These are phyloP conservation scores for Penicillium antarcticum DNA, from an alignment of 495 filamentous ascomycete species.

Conservation along the genomic window DNA sequence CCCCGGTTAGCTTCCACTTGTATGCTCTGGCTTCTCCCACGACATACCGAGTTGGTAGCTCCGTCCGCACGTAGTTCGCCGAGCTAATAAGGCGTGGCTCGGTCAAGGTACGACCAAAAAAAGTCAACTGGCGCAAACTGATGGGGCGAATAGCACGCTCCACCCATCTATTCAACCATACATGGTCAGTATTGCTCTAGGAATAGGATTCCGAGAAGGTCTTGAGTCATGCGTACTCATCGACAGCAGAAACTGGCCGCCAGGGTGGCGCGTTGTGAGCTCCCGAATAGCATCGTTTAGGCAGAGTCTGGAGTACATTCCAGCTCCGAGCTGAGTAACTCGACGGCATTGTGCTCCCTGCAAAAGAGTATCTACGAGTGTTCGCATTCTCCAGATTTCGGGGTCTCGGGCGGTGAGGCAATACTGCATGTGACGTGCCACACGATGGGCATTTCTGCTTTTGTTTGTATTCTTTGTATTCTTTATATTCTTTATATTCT, in stretches of 20 bases:
- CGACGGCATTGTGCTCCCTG: conserved; percentile 35
- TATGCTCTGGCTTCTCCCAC: not conserved
- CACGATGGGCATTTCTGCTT: not conserved
- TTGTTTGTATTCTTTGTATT: not conserved
- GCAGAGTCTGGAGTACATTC: conserved; percentile 20
- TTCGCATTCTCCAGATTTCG: not conserved
- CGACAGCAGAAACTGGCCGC: conserved; percentile 77
- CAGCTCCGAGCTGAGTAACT: conserved; percentile 34
- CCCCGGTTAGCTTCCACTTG: not conserved
- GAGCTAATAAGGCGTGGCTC: conserved; percentile 86
- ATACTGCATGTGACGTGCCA: conserved; percentile 4
- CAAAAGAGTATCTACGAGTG: conserved; percentile 8
- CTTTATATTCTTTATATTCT: not conserved
- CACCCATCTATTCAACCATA: conserved; percentile 64
- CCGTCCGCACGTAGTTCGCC: conserved; percentile 94
- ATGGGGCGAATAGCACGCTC: conserved; percentile 81
- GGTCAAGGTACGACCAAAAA: conserved; percentile 88
- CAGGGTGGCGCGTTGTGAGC: conserved; percentile 57
- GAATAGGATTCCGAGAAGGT: not conserved
- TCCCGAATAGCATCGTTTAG: conserved; percentile 25
- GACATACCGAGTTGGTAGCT: conserved; percentile 80
- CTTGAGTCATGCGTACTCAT: conserved; percentile 63
- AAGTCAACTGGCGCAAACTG: conserved; percentile 86
- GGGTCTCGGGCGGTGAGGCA: conserved; percentile 9
- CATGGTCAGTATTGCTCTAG: not conserved